Conservation (phyloP, 768 basidiomycete species). For the Boletus barrowsii region DNA sequence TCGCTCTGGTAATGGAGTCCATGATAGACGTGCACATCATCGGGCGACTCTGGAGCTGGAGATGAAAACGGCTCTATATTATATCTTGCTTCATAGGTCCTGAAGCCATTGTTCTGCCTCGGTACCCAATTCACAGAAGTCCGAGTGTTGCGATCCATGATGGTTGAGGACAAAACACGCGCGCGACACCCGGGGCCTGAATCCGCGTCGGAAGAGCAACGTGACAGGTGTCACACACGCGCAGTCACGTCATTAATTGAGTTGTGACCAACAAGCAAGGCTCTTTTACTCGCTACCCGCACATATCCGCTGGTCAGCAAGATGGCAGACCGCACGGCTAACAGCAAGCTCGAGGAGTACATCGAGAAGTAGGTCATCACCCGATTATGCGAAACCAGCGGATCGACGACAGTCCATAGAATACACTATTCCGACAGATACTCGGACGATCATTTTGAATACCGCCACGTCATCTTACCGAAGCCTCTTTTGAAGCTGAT, state of each 20-base stretch:
- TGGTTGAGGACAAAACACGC: slow-evolving; percentile 8
- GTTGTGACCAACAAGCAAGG: background rate
- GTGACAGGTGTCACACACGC: slow-evolving; percentile 27
- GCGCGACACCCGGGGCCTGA: background rate
- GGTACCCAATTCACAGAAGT: background rate
- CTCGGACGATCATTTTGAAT: slow-evolving; percentile 90
- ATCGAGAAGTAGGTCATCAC: slow-evolving; percentile 62
- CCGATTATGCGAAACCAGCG: slow-evolving; percentile 14
- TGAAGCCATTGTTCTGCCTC: background rate
- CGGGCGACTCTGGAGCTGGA: slow-evolving; percentile 5
- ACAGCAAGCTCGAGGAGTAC: slow-evolving; percentile 65
- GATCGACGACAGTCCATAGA: slow-evolving; percentile 37
- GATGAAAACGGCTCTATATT: slow-evolving; percentile 2
- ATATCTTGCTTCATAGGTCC: background rate
- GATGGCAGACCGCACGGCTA: slow-evolving; percentile 38
- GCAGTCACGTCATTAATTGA: slow-evolving; percentile 27
- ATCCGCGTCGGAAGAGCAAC: background rate
- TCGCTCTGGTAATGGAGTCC: slow-evolving; percentile 6
- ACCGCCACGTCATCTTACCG: slow-evolving; percentile 95
- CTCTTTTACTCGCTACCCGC: slow-evolving; percentile 3
- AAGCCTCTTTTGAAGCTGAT: slow-evolving; percentile 93
- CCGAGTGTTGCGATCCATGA: slow-evolving; percentile 15
- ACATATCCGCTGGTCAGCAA: slow-evolving; percentile 9
- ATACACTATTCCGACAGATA: slow-evolving; percentile 92
- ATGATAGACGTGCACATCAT: slow-evolving; percentile 2